These are phyloP conservation scores for Setaria italica DNA, from an alignment of 202 grass and related monocot species.

Conservation along the genomic window DNA sequence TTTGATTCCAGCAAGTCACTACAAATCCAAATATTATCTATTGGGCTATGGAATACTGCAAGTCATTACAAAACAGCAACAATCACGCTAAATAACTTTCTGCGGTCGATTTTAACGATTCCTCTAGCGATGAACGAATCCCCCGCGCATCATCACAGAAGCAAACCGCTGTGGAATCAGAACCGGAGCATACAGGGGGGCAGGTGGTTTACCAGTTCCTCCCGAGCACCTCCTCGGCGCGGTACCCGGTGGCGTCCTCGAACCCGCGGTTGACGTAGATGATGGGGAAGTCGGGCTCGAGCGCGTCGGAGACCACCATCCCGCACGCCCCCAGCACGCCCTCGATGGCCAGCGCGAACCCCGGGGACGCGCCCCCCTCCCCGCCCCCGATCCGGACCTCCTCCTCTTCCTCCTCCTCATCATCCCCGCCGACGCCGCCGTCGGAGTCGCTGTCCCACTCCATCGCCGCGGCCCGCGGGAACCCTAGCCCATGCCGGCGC, in stretches of 20 bases:
- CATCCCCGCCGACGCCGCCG: slow-evolving; percentile 42
- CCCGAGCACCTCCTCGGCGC: slow-evolving; percentile 94
- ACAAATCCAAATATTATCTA: neutral
- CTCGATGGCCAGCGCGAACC: slow-evolving; percentile 74
- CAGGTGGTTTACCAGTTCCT: slow-evolving; percentile 72
- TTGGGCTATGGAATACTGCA: neutral
- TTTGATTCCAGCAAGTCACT: neutral
- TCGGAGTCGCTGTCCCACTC: slow-evolving; percentile 99
- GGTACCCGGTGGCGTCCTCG: slow-evolving; percentile 87
- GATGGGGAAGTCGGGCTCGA: slow-evolving; percentile 90
- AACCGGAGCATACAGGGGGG: neutral
- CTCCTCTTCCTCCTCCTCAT: slow-evolving; percentile 57
- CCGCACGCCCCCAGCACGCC: slow-evolving; percentile 82
- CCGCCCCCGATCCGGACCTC: slow-evolving; percentile 25
- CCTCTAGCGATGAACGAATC: neutral
- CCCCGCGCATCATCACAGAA: neutral
- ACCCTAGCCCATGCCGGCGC: slow-evolving; percentile 44
- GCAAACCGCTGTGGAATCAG: neutral
- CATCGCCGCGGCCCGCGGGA: slow-evolving; percentile 48
- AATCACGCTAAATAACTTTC: neutral
- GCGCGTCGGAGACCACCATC: slow-evolving; percentile 86
- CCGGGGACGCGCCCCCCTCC: slow-evolving; percentile 16
- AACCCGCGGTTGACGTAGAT: slow-evolving; percentile 98
- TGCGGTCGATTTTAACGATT: neutral
- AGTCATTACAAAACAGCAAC: neutral